phyloP scores from a whole-genome alignment of 345 rosid genomes.

The Toxicodendron radicans region DNA sequence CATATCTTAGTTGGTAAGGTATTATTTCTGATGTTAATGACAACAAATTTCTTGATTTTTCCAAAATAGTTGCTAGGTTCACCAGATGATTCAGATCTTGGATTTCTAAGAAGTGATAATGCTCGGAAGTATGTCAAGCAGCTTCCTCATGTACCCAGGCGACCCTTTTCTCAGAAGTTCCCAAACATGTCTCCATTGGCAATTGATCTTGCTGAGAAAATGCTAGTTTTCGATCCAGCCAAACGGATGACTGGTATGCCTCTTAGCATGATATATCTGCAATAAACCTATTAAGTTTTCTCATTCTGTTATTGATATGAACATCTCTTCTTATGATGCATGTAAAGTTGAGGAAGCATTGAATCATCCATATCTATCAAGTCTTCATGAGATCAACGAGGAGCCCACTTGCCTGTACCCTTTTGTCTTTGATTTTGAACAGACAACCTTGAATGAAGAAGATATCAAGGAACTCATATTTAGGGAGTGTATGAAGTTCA shows the following conservation, averaged over 20 bases:
- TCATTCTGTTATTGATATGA: constrained; percentile 13
- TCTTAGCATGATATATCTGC: neutral
- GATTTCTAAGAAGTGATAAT: constrained; percentile 80
- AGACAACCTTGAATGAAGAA: constrained; percentile 59
- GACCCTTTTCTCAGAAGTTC: constrained; percentile 61
- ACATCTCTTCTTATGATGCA: constrained; percentile 6
- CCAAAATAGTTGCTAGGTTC: constrained; percentile 68
- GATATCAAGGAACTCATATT: constrained; percentile 81
- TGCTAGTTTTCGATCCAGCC: constrained; percentile 82
- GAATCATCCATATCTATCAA: constrained; percentile 69
- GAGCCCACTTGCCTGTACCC: constrained; percentile 74
- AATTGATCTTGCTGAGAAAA: constrained; percentile 79
- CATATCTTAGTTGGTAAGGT: neutral
- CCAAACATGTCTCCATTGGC: constrained; percentile 64
- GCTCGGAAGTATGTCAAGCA: constrained; percentile 78
- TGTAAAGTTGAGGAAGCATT: constrained; percentile 73
- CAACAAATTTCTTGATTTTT: neutral
- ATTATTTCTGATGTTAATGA: neutral
- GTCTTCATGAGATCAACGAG: constrained; percentile 92
- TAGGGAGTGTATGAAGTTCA: constrained; percentile 64
- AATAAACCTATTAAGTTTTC: neutral
- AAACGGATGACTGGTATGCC: constrained; percentile 76
- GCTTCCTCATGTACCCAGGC: constrained; percentile 69
- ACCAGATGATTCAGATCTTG: constrained; percentile 83
- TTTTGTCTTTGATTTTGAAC: constrained; percentile 77